Evolutionary conservation across 208 protist genomes (phyloP), one percentile per base, ranked within the genome.

Genomic region (Crithidia brevicula): DNA sequence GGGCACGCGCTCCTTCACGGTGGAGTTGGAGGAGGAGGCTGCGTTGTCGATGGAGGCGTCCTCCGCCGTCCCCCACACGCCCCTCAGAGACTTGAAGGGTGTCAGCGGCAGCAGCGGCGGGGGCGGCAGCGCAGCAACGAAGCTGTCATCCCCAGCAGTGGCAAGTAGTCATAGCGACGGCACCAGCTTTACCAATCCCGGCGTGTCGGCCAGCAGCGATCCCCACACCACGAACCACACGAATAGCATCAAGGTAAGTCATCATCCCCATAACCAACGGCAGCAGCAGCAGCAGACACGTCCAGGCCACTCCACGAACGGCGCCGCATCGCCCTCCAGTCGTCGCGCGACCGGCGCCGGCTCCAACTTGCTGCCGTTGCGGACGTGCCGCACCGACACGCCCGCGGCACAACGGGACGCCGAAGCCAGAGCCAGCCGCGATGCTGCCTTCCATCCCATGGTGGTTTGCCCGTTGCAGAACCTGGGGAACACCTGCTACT

Each of bases 401-500:
- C 51, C 59, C 1, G 73, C 51, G 0, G 51, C 15, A 8, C 67
- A 74, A 38, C 66, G 72, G 23, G 16, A 6, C 28, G 58, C 28
- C n/a, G 79, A 84, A 23, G 43, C 38, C 10, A 45, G 18, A 8
- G 79, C 74, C 10, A 60, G 73, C 13, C 59, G 47, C 31, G 30
- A 66, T n/a, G 4, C 33, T 11, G 52, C 36, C 43, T 88, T 88
- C 58, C 45, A 78, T 34, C 80, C 88, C 8, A 67, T 85, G 43
- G 73, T 94, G 11, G 56, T 96, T 16, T 94, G 82, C 51, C 94
- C 95, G 0, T 74, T 99, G 13, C 15, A 77, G 45, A 99, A 99
- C 73, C 73, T 99, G 3, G 96, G 98, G 51, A 99, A 99, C 75
- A 99, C 98, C 11, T 99, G 98, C 75, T 99, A 98, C 86, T 98